These are phyloP conservation scores for Oryza meyeriana DNA, from an alignment of 176 grass and related monocot species.

Conservation along the genomic window DNA sequence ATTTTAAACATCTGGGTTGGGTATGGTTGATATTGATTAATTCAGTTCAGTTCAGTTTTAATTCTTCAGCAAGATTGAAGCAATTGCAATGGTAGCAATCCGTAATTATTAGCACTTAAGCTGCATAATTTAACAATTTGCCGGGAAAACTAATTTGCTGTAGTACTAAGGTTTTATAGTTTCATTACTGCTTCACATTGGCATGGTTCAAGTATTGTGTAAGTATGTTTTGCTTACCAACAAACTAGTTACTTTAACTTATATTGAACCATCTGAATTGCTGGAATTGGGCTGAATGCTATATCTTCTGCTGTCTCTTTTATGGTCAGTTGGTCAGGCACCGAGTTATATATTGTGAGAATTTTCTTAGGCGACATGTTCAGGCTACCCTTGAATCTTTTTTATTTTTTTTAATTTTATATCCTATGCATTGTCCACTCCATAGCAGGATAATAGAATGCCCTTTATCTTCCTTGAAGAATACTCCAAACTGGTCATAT, in stretches of 20 bases:
- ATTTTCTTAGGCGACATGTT: constrained; percentile 11
- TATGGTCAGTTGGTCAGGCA: not conserved
- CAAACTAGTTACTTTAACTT: not conserved
- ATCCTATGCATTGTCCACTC: not conserved
- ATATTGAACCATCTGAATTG: not conserved
- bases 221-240: constrained; percentile 2
- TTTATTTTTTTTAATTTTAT: not conserved
- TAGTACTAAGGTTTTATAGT: constrained; percentile 1
- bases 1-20: not conserved
- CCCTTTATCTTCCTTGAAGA: not conserved
- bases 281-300: not conserved
- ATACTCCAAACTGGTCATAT: not conserved
- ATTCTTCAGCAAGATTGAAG: constrained; percentile 2
- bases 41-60: constrained; percentile 12
- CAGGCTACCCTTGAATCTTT: not conserved
- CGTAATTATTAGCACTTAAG: not conserved
- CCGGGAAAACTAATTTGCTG: not conserved
- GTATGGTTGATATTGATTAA: not conserved
- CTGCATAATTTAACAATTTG: not conserved
- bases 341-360: not conserved
- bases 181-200: not conserved
- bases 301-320: not conserved
- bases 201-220: not conserved
- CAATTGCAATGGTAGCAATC: not conserved
- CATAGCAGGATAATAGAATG: not conserved